A percentile compares a stretch with the other conserved stretches of the same genome.
phyloP scores from a whole-genome alignment of 2,329 filamentous ascomycete species.

The Aspergillus sojae region DNA sequence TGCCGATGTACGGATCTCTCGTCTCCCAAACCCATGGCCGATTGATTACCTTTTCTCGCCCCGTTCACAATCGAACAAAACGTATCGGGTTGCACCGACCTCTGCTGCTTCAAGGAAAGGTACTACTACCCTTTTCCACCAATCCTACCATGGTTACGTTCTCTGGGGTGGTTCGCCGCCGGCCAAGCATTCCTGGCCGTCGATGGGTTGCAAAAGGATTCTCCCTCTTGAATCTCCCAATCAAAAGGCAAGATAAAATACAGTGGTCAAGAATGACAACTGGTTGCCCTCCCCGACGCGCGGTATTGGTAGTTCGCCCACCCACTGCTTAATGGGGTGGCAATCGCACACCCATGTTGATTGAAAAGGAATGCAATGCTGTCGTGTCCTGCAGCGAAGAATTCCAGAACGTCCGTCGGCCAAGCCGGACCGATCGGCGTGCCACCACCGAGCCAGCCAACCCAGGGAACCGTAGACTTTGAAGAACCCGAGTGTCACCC shows the following conservation, averaged over 20 bases:
- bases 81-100: slow-evolving; percentile 11
- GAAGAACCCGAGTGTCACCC: background rate
- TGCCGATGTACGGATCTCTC: background rate
- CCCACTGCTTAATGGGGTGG: slow-evolving; percentile 2
- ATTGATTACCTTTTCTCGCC: slow-evolving; percentile 3
- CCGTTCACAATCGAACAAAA: background rate
- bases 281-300: background rate
- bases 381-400: slow-evolving; percentile 34
- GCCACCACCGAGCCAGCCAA: slow-evolving; percentile 17
- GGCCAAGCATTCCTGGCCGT: slow-evolving; percentile 3
- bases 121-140: slow-evolving; percentile 1
- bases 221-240: background rate
- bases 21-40: background rate
- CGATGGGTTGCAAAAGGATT: background rate
- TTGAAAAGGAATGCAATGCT: background rate
- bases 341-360: slow-evolving; percentile 8
- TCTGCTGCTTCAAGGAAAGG: background rate
- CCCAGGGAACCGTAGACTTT: slow-evolving; percentile 8
- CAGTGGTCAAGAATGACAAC: background rate
- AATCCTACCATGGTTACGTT: slow-evolving; percentile 6
- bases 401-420: slow-evolving; percentile 34
- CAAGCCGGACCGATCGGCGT: slow-evolving; percentile 22
- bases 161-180: background rate
- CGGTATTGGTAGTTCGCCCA: background rate
- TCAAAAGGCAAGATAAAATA: background rate